Conservation (phyloP, 345 rosid genomes). For the Salix koriyanagi region DNA sequence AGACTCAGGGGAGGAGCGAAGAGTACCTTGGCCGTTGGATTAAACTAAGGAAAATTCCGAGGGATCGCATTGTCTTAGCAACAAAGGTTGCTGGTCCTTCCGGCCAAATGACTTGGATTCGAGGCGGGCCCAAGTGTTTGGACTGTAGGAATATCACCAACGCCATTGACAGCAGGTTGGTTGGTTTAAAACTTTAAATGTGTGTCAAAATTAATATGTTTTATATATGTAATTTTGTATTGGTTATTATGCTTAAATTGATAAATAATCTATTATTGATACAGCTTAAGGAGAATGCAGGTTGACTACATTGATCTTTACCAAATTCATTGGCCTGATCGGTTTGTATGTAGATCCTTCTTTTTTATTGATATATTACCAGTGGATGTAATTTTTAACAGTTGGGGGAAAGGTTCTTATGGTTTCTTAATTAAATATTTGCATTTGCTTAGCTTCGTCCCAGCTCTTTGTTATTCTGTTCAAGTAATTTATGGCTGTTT, state of each 20-base stretch:
- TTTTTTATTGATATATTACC: background rate
- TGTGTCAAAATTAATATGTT: background rate
- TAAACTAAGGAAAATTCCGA: conserved; percentile 44
- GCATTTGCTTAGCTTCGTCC: background rate
- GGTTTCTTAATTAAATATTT: background rate
- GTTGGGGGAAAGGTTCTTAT: background rate
- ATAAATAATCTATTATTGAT: background rate
- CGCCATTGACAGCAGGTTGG: conserved; percentile 54
- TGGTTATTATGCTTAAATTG: too few relatives aligned
- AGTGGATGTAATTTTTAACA: too few relatives aligned
- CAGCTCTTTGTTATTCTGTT: background rate
- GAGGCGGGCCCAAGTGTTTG: conserved; percentile 49
- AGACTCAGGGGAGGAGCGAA: conserved; percentile 63
- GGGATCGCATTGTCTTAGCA: conserved; percentile 45
- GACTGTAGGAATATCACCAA: conserved; percentile 45
- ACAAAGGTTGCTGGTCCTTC: conserved; percentile 67
- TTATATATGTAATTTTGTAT: background rate
- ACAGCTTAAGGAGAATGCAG: conserved; percentile 44
- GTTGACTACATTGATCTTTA: conserved; percentile 58
- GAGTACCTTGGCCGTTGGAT: conserved; percentile 58
- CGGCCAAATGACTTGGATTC: conserved; percentile 63
- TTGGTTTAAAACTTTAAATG: background rate
- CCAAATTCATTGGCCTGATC: conserved; percentile 72
- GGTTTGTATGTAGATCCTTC: conserved; percentile 52
- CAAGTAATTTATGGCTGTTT: conserved; percentile 8